Conservation (phyloP, 179 eudicot species). For the Silene noctiflora region DNA sequence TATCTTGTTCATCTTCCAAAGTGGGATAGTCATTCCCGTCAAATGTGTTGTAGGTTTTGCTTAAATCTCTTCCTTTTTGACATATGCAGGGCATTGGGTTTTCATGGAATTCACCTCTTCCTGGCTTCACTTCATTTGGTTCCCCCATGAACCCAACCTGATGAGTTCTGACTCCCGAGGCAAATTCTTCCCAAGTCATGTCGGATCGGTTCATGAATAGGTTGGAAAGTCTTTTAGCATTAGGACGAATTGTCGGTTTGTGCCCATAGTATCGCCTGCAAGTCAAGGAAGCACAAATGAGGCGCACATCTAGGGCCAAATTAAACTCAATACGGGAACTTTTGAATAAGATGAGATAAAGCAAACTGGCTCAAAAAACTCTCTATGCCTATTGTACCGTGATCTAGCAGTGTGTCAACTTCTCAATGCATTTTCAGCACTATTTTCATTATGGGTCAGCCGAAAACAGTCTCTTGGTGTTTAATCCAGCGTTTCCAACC, state of each 20-base stretch:
- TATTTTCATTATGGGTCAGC: not conserved
- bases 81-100: slow-evolving; percentile 78
- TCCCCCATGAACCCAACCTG: slow-evolving; percentile 87
- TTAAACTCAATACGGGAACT: too few relatives aligned
- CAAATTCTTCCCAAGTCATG: slow-evolving; percentile 63
- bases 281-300: not conserved
- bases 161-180: slow-evolving; percentile 38
- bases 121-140: slow-evolving; percentile 61
- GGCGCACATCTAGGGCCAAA: not conserved
- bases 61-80: slow-evolving; percentile 27
- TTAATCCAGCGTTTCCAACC: too few relatives aligned
- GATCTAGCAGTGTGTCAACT: not conserved
- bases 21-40: slow-evolving; percentile 34
- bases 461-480: not conserved
- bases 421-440: not conserved
- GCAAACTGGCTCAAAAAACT: too few relatives aligned
- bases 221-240: slow-evolving; percentile 54
- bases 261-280: slow-evolving; percentile 89
- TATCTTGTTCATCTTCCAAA: slow-evolving; percentile 42
- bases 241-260: slow-evolving; percentile 86
- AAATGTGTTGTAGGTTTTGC: slow-evolving; percentile 20
- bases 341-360: too few relatives aligned
- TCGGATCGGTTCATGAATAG: slow-evolving; percentile 49
- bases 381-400: too few relatives aligned
- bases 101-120: slow-evolving; percentile 73